Evolutionary conservation across 768 basidiomycete genomes (phyloP).

Genomic region (Mycena vitilis): DNA sequence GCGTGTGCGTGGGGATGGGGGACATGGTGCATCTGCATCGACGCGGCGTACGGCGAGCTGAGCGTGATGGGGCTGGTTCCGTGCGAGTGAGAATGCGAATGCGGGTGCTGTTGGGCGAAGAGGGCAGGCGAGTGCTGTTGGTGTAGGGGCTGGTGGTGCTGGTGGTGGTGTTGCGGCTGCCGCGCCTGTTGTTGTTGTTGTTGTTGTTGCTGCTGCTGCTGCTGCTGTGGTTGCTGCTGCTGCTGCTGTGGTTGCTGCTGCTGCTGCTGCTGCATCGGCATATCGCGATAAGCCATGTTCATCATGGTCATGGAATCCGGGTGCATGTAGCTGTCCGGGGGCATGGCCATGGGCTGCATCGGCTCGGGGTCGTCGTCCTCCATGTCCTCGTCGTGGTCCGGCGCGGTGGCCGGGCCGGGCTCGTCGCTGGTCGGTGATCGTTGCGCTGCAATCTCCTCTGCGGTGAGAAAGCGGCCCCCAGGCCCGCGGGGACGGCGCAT

Average conservation of each 20-base stretch:
- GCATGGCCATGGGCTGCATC: constrained; percentile 28
- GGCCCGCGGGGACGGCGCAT: constrained; percentile 97
- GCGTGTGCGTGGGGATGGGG: constrained; percentile 85
- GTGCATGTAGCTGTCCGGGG: constrained; percentile 40
- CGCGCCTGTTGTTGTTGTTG: constrained; percentile 30
- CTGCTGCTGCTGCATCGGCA: constrained; percentile 37
- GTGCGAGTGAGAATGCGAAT: constrained; percentile 35
- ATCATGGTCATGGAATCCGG: constrained; percentile 42
- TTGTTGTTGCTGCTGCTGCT: constrained; percentile 36
- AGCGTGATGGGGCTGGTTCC: constrained; percentile 53
- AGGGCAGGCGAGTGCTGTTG: constrained; percentile 23
- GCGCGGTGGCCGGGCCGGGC: constrained; percentile 43
- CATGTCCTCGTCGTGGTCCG: constrained; percentile 53
- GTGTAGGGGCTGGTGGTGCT: constrained; percentile 10
- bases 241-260: constrained; percentile 30
- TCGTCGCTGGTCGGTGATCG: constrained; percentile 57
- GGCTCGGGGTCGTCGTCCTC: constrained; percentile 52
- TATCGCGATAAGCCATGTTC: constrained; percentile 41
- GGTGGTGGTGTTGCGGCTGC: constrained; percentile 26
- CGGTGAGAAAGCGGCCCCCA: constrained; percentile 96
- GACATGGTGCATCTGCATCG: constrained; percentile 79
- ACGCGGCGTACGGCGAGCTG: constrained; percentile 66
- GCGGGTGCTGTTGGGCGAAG: constrained; percentile 22
- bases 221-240: constrained; percentile 33
- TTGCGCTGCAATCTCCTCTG: constrained; percentile 92